Evolutionary conservation across 2,329 filamentous ascomycete species (phyloP).

Genomic region (Ophiostoma novo-ulmi): DNA sequence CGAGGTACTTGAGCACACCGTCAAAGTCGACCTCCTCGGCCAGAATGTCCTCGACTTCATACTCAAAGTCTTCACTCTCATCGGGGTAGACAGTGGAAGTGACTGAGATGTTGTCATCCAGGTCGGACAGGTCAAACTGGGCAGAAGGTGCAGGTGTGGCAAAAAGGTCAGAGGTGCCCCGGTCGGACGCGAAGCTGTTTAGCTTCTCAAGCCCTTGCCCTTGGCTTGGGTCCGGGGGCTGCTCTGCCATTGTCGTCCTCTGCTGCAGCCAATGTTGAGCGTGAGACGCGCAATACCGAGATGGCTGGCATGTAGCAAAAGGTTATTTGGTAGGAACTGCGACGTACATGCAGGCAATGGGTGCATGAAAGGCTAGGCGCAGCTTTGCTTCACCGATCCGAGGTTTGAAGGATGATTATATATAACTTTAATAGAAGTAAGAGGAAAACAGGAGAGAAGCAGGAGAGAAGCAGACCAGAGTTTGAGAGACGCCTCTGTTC

Average conservation of each 20-base stretch:
- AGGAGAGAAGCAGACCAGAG: not conserved
- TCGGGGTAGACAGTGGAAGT: conserved; percentile 44
- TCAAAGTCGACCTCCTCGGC: conserved; percentile 39
- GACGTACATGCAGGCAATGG: not conserved
- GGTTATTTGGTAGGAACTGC: not conserved
- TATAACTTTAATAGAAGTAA: no score
- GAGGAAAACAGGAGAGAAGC: not conserved
- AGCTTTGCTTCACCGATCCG: no score
- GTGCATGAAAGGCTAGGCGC: not conserved
- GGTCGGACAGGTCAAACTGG: conserved; percentile 19
- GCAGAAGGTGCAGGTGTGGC: no score
- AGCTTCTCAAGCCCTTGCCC: not conserved
- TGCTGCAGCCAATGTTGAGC: not conserved
- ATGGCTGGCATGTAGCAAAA: not conserved
- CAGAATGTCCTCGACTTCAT: conserved; percentile 51
- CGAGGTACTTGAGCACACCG: conserved; percentile 47
- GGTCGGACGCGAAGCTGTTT: not conserved
- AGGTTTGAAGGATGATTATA: no score
- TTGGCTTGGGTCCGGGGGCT: not conserved
- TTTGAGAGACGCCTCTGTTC: not conserved
- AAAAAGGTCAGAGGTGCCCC: no score
- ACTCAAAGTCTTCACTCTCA: conserved; percentile 43
- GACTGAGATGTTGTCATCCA: conserved; percentile 49
- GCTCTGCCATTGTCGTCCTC: not conserved
- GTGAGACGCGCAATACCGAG: not conserved